Base-by-base conservation (phyloP, 1,284 basidiomycete genomes). In the Cutaneotrichosporon sp. region DNA sequence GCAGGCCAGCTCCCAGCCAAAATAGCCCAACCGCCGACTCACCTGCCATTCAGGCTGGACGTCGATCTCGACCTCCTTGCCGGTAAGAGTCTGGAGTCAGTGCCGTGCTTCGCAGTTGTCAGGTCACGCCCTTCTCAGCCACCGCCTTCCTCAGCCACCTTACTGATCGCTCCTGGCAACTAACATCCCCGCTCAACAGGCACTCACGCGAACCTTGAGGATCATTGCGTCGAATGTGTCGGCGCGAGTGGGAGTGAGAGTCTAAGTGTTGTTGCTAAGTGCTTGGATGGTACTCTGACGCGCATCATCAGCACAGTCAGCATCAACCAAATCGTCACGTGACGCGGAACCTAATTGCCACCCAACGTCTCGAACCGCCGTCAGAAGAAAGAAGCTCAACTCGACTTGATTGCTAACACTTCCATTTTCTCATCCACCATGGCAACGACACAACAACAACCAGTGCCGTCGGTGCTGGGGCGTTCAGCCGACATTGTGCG, bases 21-120 rank as follows among this genome's bases (percentile, higher is more conserved):
- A 2, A 26, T 26, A 26, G 26, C 26, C 3, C 2, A 26, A 26
- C 1, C 26, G 26, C 3, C 26, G n/a, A 76, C 85, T 64, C 65
- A 90, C 95, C 85, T 90, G 92, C 83, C 94, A 91, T 67, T 92
- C 89, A 18, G 86, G 85, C 80, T 97, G 93, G 77, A 98, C 93
- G 83, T 97, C 94, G 68, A 99, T 88, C 82, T 98, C 95, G 59
- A 80, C 76, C 71, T 79, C 78, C 66, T 76, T 78, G 36, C 74
- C 76, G 62, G 75, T 76, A 31, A 78, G 68, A 51, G 76, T 76
- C 73, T 76, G 64, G 40, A 10, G 66, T 74, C 58, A 70, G 69
- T 62, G 11, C 21, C 31, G 30, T 14, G 16, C 21, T 13, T 50
- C 49, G 74, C 75, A 26, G 76, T 18, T 16, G 38, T 40, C 22